These are phyloP conservation scores for Saturnispora zaruensis DNA, from an alignment of 805 yeast genomes.

Conservation along the genomic window DNA sequence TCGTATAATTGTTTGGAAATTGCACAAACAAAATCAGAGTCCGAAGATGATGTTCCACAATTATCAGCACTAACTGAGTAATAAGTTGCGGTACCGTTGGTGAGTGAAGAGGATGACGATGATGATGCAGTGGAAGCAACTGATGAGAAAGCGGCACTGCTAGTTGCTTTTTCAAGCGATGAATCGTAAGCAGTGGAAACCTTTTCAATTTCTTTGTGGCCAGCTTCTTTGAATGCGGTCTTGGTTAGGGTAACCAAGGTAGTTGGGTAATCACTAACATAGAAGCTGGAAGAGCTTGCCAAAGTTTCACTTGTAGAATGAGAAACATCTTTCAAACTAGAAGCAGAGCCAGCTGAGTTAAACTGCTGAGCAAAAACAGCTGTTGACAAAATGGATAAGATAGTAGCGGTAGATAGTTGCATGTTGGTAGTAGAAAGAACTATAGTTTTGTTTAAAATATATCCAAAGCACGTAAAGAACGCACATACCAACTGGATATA, in stretches of 20 bases:
- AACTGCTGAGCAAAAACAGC: constrained; percentile 1
- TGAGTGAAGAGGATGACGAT: constrained; percentile 9
- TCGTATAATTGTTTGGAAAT: constrained; percentile 36
- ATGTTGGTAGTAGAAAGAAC: background rate
- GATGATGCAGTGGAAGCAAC: constrained; percentile 9
- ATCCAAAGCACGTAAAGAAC: background rate
- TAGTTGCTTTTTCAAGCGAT: background rate
- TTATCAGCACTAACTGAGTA: constrained; percentile 40
- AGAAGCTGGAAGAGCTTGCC: background rate
- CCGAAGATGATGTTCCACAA: constrained; percentile 38
- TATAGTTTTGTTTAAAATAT: background rate
- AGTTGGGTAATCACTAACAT: background rate
- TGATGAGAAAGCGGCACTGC: constrained; percentile 7
- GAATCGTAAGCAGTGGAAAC: background rate
- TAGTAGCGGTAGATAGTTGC: constrained; percentile 2
- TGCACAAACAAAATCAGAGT: constrained; percentile 40
- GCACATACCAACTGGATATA: background rate
- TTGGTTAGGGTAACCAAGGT: constrained; percentile 4
- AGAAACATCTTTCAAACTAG: no score
- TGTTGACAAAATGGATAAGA: constrained; percentile 1
- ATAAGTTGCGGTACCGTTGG: constrained; percentile 42
- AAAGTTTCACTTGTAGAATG: background rate
- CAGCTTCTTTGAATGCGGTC: background rate
- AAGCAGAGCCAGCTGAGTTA: background rate
- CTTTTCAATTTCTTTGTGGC: background rate